Evolutionary conservation across 1,284 basidiomycete genomes (phyloP), one percentile per base, ranked within the genome.

Genomic region (Pisolithus thermaeus): DNA sequence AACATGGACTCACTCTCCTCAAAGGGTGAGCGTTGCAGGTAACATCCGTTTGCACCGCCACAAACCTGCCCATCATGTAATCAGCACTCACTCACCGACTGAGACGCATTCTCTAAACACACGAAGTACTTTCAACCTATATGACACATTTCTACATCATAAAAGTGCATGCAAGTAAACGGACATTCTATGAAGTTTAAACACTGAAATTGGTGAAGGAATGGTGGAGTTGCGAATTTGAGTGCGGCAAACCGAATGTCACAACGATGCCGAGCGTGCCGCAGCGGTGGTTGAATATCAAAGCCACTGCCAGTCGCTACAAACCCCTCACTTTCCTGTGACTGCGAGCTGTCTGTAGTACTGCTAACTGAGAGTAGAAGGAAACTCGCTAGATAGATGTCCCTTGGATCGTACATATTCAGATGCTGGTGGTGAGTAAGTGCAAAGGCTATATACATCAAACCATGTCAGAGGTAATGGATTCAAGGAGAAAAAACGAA

Each of bases 361-460:
- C 25, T 27, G 25, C 25, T 27, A 20, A 40, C 22, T 22, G 11
- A 16, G 14, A 2, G 18, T 7, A 23, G 12, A 11, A 20, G 32
- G 8, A 12, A 46, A 38, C 20, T 42, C 22, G 48, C 23, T 38
- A 38, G 30, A 23, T 25, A 35, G 36, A 27, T 56, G 27, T 20
- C n/a, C 30, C 47, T 39, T 56, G 49, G 44, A 54, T 59, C 59
- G 46, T 48, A 50, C 47, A 32, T 43, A 42, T 45, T 28, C 30
- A 59, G 46, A 53, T 50, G 51, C 55, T 60, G 54, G 46, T 51
- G 52, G 46, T 53, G 39, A 30, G 35, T 54, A 48, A 53, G 47
- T 47, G 56, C 22, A 46, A 27, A 51, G 45, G 55, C 58, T 66
- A 69, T 69, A 58, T 68, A 64, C 66, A 68, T 47, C 49, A 52